Evolutionary conservation across 768 basidiomycete species (phyloP).

Genomic region (Russula foetens): DNA sequence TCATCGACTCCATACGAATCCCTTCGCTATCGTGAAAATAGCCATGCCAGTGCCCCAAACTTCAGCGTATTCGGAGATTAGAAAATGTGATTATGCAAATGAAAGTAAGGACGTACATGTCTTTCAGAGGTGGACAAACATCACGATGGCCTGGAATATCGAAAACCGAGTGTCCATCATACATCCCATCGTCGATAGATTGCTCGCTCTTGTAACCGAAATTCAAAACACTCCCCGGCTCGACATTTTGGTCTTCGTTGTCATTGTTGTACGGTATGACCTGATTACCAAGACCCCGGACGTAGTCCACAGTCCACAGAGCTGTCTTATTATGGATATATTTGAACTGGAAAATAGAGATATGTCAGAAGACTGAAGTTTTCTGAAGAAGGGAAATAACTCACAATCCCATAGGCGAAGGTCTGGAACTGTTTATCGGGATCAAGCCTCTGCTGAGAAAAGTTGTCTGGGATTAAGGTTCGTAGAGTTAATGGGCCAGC

Average conservation of each 20-base stretch:
- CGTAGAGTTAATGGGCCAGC: no score
- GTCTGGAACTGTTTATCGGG: constrained; percentile 16
- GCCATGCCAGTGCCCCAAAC: constrained; percentile 14
- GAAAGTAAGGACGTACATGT: constrained; percentile 6
- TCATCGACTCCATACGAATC: background rate
- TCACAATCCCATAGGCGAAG: constrained; percentile 21
- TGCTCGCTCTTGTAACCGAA: background rate
- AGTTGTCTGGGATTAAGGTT: no score
- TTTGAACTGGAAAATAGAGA: no score
- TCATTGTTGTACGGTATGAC: no score
- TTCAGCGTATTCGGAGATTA: background rate
- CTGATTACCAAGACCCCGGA: no score
- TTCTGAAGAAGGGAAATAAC: background rate
- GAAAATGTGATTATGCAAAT: background rate
- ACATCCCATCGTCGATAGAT: background rate
- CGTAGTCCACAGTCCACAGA: no score
- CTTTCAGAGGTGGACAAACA: background rate
- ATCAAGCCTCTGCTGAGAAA: constrained; percentile 19
- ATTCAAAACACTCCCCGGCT: no score
- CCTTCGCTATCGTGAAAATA: constrained; percentile 2
- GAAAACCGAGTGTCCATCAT: constrained; percentile 3
- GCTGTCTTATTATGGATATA: no score
- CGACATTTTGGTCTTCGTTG: no score
- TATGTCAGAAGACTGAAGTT: no score
- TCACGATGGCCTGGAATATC: background rate